These are phyloP conservation scores for Capronia coronata DNA, from an alignment of 2,329 filamentous ascomycete species.

Conservation along the genomic window DNA sequence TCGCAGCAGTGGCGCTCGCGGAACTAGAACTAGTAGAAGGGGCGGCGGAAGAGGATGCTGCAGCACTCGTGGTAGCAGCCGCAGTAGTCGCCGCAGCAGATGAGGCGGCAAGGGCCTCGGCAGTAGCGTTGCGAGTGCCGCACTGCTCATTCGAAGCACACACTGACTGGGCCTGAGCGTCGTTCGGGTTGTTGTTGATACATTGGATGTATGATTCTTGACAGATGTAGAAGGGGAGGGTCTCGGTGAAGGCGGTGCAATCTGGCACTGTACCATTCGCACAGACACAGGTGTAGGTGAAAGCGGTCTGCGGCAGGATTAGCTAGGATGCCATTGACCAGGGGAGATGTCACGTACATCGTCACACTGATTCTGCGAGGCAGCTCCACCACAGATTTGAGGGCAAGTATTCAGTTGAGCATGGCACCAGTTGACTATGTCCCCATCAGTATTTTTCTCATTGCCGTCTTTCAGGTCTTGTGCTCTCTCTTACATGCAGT, in stretches of 20 bases:
- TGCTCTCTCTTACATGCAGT: slow-evolving; percentile 23
- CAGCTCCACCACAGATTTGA: slow-evolving; percentile 50
- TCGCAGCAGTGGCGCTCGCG: slow-evolving; percentile 32
- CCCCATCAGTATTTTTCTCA: slow-evolving; percentile 2
- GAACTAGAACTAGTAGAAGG: too few species aligned
- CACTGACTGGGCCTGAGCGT: slow-evolving; percentile 40
- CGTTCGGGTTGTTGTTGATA: slow-evolving; percentile 41
- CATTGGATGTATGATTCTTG: slow-evolving; percentile 47
- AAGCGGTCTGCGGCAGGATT: slow-evolving; percentile 37
- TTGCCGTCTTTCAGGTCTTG: not conserved
- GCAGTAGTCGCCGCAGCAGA: slow-evolving; percentile 31
- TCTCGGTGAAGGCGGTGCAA: slow-evolving; percentile 50
- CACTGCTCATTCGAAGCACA: slow-evolving; percentile 49
- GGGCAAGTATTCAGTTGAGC: slow-evolving; percentile 56
- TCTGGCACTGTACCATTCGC: slow-evolving; percentile 49
- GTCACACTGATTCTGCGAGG: slow-evolving; percentile 50
- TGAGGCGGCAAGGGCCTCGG: slow-evolving; percentile 30
- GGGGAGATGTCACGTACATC: slow-evolving; percentile 42
- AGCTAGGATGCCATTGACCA: not conserved
- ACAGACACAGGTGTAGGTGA: slow-evolving; percentile 55
- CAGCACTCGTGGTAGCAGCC: slow-evolving; percentile 32
- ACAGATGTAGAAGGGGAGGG: slow-evolving; percentile 57
- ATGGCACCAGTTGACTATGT: slow-evolving; percentile 50
- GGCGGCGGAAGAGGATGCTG: slow-evolving; percentile 31
- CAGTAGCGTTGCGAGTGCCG: slow-evolving; percentile 45